These are phyloP conservation scores for Pyrenochaeta sp. DNA, from an alignment of 2,329 filamentous ascomycete species.

Conservation along the genomic window DNA sequence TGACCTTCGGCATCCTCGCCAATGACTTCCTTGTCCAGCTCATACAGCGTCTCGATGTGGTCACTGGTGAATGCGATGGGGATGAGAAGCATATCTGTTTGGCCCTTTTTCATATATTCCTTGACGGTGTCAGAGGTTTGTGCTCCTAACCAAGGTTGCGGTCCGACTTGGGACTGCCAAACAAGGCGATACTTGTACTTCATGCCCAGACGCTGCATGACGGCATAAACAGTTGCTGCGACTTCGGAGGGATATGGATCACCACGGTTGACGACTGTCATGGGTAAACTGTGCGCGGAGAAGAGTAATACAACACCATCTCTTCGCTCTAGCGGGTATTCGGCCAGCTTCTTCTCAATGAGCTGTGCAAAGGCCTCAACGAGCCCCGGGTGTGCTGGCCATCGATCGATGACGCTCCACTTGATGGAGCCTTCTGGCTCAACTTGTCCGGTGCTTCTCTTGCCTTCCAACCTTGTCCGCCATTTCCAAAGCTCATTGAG, in stretches of 20 bases:
- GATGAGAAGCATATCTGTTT: slow-evolving; percentile 89
- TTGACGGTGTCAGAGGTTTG: slow-evolving; percentile 91
- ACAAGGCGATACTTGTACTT: slow-evolving; percentile 91
- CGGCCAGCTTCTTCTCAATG: slow-evolving; percentile 83
- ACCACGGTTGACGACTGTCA: slow-evolving; percentile 96
- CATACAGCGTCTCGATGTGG: slow-evolving; percentile 96
- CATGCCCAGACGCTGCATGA: slow-evolving; percentile 91
- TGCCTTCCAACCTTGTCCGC: slow-evolving; percentile 86
- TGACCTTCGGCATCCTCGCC: slow-evolving; percentile 71
- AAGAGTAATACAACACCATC: slow-evolving; percentile 87
- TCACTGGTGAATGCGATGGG: slow-evolving; percentile 99
- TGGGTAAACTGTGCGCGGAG: slow-evolving; percentile 93
- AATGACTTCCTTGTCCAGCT: slow-evolving; percentile 94
- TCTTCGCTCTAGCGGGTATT: slow-evolving; percentile 83
- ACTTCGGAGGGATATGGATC: slow-evolving; percentile 97
- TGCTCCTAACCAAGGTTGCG: slow-evolving; percentile 92
- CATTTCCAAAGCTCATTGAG: slow-evolving; percentile 98
- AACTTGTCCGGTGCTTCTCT: slow-evolving; percentile 63
- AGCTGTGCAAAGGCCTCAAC: slow-evolving; percentile 93
- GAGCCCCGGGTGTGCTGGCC: slow-evolving; percentile 90
- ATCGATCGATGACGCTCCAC: slow-evolving; percentile 98
- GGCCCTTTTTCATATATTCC: slow-evolving; percentile 87
- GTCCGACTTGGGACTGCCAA: slow-evolving; percentile 98
- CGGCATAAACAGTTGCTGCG: slow-evolving; percentile 91
- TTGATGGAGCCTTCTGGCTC: slow-evolving; percentile 74